A percentile compares a stretch with the other conserved stretches of the same genome.
Evolutionary conservation across 2,329 filamentous ascomycete species (phyloP).

Genomic region (Paecilomyces sp.): DNA sequence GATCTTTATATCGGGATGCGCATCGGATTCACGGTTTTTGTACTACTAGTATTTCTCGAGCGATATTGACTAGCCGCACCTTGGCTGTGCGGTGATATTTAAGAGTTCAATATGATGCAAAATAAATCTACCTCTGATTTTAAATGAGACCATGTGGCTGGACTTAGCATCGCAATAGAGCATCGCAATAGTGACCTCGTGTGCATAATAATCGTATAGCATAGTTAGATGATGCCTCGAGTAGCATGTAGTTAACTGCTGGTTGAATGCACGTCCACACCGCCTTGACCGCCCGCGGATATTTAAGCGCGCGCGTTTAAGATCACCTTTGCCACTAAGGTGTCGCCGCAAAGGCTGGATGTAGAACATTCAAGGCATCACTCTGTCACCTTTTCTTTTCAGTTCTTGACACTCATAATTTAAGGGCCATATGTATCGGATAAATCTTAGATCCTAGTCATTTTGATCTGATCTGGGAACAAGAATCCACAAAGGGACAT

Average conservation of each 20-base stretch:
- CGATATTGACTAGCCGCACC: neutral
- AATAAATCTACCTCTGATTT: neutral
- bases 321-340: neutral
- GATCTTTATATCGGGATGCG: neutral
- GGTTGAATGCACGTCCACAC: neutral
- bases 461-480: neutral
- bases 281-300: neutral
- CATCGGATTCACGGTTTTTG: neutral
- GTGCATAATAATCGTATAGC: too few species aligned
- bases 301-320: neutral
- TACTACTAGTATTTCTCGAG: neutral
- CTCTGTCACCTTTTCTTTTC: neutral
- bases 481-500: neutral
- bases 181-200: neutral
- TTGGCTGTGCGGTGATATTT: neutral
- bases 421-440: neutral
- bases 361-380: neutral
- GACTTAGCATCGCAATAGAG: neutral
- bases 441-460: neutral
- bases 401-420: neutral
- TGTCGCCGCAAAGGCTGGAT: neutral
- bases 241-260: too few species aligned
- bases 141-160: neutral
- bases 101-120: neutral
- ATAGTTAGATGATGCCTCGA: too few species aligned